Base-by-base conservation (phyloP, 192 early-diverging fungal species). In the Umbelopsis isabellina region DNA sequence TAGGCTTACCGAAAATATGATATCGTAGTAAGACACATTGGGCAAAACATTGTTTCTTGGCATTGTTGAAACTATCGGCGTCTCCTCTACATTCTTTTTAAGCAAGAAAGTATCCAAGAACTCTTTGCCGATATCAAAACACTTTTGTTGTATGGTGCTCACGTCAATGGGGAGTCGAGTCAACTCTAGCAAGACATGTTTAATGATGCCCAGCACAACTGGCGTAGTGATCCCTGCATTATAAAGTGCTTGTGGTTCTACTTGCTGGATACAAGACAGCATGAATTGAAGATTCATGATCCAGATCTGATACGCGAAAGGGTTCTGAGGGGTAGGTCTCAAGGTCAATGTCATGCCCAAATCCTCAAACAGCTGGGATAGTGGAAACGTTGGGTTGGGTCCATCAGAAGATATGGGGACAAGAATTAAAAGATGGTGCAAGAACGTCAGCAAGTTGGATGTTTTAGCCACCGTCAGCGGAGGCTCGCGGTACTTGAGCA, bases 231-330 rank as follows among this genome's bases (percentile, higher is more conserved):
- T 52, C 18, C 76, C 76, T 3, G 76, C 55, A 23, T 78, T 68
- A 46, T 67, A 69, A 30, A 78, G 68, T 9, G 49, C 44, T 5
- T 66, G 64, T 9, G 49, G 67, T 11, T n/a, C 3, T 3, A 66
- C 44, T 27, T 47, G 70, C 48, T 61, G 30, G 15, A 78, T 22
- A 49, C 76, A 78, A 6, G 76, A 78, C 11, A 78, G 25, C 71
- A 78, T 73, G 55, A 78, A 78, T 51, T 78, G 72, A 22, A 73
- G 5, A n/a, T 67, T 78, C 22, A 78, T 49, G 2, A 78, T 78
- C 76, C 76, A 78, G 20, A 65, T 61, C 7, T 68, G 70, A 16
- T 21, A 44, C 44, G 53, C 35, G 7, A 46, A 66, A 15, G 73
- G 46, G 25, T 48, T 70, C 2, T 65, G 45, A 16, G 49, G 50